Percentiles rank a stretch among this genome's conserved stretches.
phyloP scores from a whole-genome alignment of 345 rosid genomes.

The Viola odorata region DNA sequence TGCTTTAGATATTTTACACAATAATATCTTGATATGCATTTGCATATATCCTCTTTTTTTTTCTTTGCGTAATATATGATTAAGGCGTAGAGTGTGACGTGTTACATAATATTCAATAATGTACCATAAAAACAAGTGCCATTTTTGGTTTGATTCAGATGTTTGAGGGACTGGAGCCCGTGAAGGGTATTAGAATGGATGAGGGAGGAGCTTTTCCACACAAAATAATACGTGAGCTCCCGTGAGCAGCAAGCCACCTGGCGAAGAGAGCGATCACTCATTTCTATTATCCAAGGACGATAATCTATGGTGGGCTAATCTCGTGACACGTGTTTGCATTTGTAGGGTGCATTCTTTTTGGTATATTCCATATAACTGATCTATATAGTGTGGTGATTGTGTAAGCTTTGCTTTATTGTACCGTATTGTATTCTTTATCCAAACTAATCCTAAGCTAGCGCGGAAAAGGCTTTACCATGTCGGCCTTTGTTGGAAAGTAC shows the following conservation, averaged over 20 bases:
- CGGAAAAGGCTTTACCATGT: slow-evolving; percentile 37
- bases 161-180: too few relatives aligned
- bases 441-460: slow-evolving; percentile 3
- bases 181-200: too few relatives aligned
- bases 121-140: too few relatives aligned
- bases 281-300: slow-evolving; percentile 58
- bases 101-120: too few relatives aligned
- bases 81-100: too few relatives aligned
- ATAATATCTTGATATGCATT: too few relatives aligned
- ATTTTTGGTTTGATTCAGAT: neutral
- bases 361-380: slow-evolving; percentile 41
- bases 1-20: too few relatives aligned
- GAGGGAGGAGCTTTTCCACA: slow-evolving; percentile 27
- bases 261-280: slow-evolving; percentile 46
- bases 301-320: slow-evolving; percentile 46
- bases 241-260: slow-evolving; percentile 32
- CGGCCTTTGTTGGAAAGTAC: slow-evolving; percentile 85
- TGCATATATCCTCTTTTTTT: too few relatives aligned
- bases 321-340: slow-evolving; percentile 40
- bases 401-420: slow-evolving; percentile 30
- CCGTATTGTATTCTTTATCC: slow-evolving; percentile 23
- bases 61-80: too few relatives aligned
- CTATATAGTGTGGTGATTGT: slow-evolving; percentile 33
- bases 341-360: slow-evolving; percentile 24
- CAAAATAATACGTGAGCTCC: slow-evolving; percentile 6